Conservation (phyloP, 2,329 filamentous ascomycete genomes). For the Pseudopyrenochaeta lycopersici region DNA sequence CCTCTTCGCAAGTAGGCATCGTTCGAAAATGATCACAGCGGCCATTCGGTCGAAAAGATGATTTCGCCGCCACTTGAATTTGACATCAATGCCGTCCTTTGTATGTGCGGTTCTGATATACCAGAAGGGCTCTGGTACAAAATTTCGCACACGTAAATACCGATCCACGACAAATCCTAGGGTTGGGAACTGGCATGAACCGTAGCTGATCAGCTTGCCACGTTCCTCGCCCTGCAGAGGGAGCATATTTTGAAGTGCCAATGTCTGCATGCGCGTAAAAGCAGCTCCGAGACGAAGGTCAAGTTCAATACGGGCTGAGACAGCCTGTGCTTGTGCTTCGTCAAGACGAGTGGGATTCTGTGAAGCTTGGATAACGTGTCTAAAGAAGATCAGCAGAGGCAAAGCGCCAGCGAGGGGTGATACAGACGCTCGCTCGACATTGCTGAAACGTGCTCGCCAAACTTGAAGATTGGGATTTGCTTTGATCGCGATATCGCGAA, state of each 20-base stretch:
- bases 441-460: constrained; percentile 91
- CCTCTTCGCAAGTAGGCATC: constrained; percentile 77
- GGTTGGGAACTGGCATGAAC: constrained; percentile 97
- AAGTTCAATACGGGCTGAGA: constrained; percentile 87
- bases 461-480: constrained; percentile 79
- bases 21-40: constrained; percentile 83
- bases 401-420: background rate
- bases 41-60: constrained; percentile 88
- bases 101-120: constrained; percentile 83
- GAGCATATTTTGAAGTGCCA: constrained; percentile 77
- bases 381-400: constrained; percentile 46
- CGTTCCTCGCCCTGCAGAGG: constrained; percentile 68
- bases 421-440: constrained; percentile 86
- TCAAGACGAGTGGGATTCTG: constrained; percentile 80
- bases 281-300: constrained; percentile 90
- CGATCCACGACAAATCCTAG: constrained; percentile 96
- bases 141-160: constrained; percentile 93
- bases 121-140: constrained; percentile 93
- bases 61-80: constrained; percentile 83
- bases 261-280: constrained; percentile 88
- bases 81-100: constrained; percentile 79
- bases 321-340: constrained; percentile 85
- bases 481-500: constrained; percentile 79
- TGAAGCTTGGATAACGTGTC: constrained; percentile 87
- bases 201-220: constrained; percentile 78